These are phyloP conservation scores for Lactarius deliciosus DNA, from an alignment of 768 basidiomycete genomes.

Conservation along the genomic window DNA sequence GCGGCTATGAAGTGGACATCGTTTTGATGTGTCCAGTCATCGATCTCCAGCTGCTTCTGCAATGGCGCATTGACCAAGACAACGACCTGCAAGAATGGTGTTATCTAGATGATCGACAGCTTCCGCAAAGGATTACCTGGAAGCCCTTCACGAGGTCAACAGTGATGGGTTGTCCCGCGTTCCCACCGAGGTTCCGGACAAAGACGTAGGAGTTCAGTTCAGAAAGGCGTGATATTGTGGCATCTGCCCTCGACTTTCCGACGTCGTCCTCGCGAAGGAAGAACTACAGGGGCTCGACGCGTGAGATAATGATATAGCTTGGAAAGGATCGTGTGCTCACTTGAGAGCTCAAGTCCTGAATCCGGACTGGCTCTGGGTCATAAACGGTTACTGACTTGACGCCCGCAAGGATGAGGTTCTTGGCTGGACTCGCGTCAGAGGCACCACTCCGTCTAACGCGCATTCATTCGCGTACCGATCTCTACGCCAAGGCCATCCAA, in stretches of 20 bases:
- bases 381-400: slow-evolving; percentile 96
- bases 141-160: slow-evolving; percentile 82
- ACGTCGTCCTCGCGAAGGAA: slow-evolving; percentile 87
- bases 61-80: slow-evolving; percentile 80
- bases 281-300: slow-evolving; percentile 56
- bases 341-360: slow-evolving; percentile 93
- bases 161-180: slow-evolving; percentile 71
- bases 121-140: slow-evolving; percentile 54
- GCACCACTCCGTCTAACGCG: slow-evolving; percentile 6
- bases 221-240: slow-evolving; percentile 82
- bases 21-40: slow-evolving; percentile 90
- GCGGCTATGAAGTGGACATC: slow-evolving; percentile 90
- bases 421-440: slow-evolving; percentile 53
- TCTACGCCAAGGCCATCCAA: slow-evolving; percentile 92
- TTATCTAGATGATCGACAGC: slow-evolving; percentile 12
- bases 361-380: slow-evolving; percentile 83
- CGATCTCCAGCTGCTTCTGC: slow-evolving; percentile 87
- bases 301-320: slow-evolving; percentile 9
- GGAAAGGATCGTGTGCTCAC: slow-evolving; percentile 43
- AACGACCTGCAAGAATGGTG: slow-evolving; percentile 58
- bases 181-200: slow-evolving; percentile 80
- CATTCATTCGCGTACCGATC: slow-evolving; percentile 60
- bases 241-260: slow-evolving; percentile 84
- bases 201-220: slow-evolving; percentile 97
- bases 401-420: slow-evolving; percentile 92